A percentile compares a stretch with the other conserved stretches of the same genome.
phyloP scores from a whole-genome alignment of 805 yeast species.

The Barnettozyma sp. region DNA sequence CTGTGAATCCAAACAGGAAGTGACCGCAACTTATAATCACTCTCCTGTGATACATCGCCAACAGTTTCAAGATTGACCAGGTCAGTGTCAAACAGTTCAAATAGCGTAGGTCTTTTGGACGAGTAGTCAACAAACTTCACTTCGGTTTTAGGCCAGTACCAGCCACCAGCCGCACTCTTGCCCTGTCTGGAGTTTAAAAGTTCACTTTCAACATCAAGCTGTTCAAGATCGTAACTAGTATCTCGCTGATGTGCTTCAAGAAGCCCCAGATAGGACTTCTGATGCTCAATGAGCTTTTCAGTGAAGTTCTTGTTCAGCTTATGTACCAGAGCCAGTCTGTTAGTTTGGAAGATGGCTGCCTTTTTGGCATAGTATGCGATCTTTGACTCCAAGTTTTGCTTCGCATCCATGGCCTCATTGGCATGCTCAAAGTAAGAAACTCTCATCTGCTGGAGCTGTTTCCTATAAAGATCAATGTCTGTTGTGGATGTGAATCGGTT shows the following conservation, averaged over 20 bases:
- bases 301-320: constrained; percentile 11
- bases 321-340: constrained; percentile 15
- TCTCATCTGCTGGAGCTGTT: constrained; percentile 9
- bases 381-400: constrained; percentile 11
- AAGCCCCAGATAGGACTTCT: constrained; percentile 3
- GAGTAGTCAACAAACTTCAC: constrained; percentile 10
- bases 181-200: constrained; percentile 5
- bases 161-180: constrained; percentile 12
- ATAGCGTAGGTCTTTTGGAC: background rate
- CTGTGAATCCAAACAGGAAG: constrained; percentile 17
- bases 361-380: constrained; percentile 7
- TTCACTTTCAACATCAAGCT: constrained; percentile 7
- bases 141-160: constrained; percentile 24
- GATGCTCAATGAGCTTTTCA: constrained; percentile 8
- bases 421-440: constrained; percentile 9
- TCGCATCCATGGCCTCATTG: constrained; percentile 3
- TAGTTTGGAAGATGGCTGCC: constrained; percentile 17
- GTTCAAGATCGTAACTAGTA: background rate
- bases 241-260: too few relatives aligned
- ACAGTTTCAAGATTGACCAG: constrained; percentile 15
- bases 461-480: constrained; percentile 9
- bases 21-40: constrained; percentile 11
- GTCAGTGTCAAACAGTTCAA: constrained; percentile 20
- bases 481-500: constrained; percentile 11
- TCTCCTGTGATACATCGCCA: constrained; percentile 3